Percentiles rank a stretch among this genome's conserved stretches.
These are phyloP conservation scores for Tetracladium maxilliforme DNA, from an alignment of 2,329 filamentous ascomycete genomes.

Conservation along the genomic window DNA sequence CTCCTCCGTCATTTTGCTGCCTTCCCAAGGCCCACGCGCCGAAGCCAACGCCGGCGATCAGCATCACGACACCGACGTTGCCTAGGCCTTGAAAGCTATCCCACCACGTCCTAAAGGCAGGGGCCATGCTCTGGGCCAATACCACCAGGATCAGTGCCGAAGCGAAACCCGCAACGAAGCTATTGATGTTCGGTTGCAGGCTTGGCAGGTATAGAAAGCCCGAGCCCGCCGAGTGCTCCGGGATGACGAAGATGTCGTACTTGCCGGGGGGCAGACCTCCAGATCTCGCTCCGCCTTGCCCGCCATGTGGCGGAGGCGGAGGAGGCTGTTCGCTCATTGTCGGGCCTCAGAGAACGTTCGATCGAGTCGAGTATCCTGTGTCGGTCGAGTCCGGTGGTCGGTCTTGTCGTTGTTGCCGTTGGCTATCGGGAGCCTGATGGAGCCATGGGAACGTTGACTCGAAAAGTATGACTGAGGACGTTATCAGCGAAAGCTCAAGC, in stretches of 20 bases:
- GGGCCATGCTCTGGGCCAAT: constrained; percentile 59
- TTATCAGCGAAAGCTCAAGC: too few relatives aligned
- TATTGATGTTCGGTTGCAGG: constrained; percentile 71
- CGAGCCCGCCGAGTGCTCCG: constrained; percentile 74
- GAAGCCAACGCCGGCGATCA: constrained; percentile 60
- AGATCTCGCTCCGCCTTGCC: constrained; percentile 53
- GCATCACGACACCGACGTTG: constrained; percentile 55
- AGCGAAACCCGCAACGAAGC: constrained; percentile 77
- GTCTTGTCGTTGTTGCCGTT: too few relatives aligned
- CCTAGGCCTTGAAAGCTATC: constrained; percentile 55
- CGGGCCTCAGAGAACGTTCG: too few relatives aligned
- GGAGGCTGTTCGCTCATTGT: constrained; percentile 43
- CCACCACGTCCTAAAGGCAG: constrained; percentile 62
- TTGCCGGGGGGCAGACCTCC: constrained; percentile 71
- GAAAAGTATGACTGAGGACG: too few relatives aligned
- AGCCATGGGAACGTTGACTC: too few relatives aligned
- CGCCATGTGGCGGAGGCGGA: constrained; percentile 76
- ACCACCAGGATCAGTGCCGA: constrained; percentile 59
- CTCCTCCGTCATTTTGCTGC: constrained; percentile 35
- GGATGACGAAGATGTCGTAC: constrained; percentile 96
- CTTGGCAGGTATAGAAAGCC: constrained; percentile 94
- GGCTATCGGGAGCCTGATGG: too few relatives aligned
- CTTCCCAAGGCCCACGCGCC: constrained; percentile 66
- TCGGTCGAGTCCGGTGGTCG: too few relatives aligned
- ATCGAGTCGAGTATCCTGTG: constrained; percentile 4